Evolutionary conservation across 257 asterid species (phyloP).

Genomic region (Petunia axillaris): DNA sequence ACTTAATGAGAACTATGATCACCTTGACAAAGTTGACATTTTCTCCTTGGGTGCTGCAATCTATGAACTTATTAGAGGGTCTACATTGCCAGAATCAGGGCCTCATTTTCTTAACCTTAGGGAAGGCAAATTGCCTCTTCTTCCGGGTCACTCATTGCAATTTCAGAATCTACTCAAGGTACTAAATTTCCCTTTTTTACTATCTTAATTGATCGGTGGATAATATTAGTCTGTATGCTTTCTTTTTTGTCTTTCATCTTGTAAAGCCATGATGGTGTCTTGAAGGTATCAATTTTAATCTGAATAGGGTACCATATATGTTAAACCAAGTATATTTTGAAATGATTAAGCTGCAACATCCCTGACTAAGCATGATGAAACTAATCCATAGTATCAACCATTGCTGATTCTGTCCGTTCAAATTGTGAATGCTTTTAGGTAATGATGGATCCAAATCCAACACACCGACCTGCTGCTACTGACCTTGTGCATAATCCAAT

Average conservation of each 20-base stretch:
- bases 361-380: background rate
- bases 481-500: constrained; percentile 65
- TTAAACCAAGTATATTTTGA: background rate
- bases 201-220: background rate
- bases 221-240: background rate
- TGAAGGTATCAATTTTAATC: constrained; percentile 9
- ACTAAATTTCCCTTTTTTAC: background rate
- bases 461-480: constrained; percentile 75
- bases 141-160: constrained; percentile 88
- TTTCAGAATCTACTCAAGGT: constrained; percentile 94
- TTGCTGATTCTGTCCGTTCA: constrained; percentile 27
- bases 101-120: constrained; percentile 71
- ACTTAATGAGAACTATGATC: constrained; percentile 79
- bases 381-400: background rate
- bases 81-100: constrained; percentile 76
- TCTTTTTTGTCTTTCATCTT: background rate
- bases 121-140: constrained; percentile 88
- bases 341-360: background rate
- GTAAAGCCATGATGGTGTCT: background rate
- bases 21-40: constrained; percentile 86
- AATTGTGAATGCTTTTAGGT: constrained; percentile 44
- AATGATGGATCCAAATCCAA: constrained; percentile 91
- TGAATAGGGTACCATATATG: background rate
- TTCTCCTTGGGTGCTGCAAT: constrained; percentile 89
- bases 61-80: constrained; percentile 80